Conservation (phyloP, 1,284 basidiomycete species). For the Termitomyces sp. region DNA sequence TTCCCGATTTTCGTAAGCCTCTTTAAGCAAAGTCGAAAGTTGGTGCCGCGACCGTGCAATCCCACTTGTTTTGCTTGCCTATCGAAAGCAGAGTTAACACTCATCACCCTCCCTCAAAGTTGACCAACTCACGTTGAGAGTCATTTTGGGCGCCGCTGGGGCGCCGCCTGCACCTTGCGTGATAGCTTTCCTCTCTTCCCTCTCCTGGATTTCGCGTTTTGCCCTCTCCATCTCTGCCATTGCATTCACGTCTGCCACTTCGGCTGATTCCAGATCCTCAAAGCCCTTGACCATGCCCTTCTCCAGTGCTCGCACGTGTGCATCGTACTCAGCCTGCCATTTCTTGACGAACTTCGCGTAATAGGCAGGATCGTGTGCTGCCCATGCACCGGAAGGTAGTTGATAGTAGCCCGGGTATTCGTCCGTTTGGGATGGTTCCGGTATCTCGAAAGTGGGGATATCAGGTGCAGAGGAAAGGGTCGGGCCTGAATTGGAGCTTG, state of each 20-base stretch:
- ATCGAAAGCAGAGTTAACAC: slow-evolving; percentile 4
- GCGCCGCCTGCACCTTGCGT: slow-evolving; percentile 52
- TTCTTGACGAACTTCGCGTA: slow-evolving; percentile 68
- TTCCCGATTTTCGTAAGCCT: slow-evolving; percentile 76
- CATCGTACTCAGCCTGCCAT: slow-evolving; percentile 68
- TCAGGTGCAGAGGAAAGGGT: slow-evolving; percentile 61
- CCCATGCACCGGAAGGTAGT: slow-evolving; percentile 76
- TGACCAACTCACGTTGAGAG: slow-evolving; percentile 49
- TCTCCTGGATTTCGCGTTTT: slow-evolving; percentile 61
- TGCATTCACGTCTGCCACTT: slow-evolving; percentile 62
- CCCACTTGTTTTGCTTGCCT: slow-evolving; percentile 66
- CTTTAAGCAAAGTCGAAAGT: slow-evolving; percentile 66
- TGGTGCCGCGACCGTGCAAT: slow-evolving; percentile 72
- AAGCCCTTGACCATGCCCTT: slow-evolving; percentile 63
- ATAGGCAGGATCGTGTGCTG: slow-evolving; percentile 71
- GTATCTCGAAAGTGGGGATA: slow-evolving; percentile 67
- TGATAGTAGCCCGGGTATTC: slow-evolving; percentile 88
- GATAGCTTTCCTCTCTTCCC: slow-evolving; percentile 68
- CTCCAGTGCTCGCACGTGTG: slow-evolving; percentile 64
- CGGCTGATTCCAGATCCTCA: slow-evolving; percentile 50
- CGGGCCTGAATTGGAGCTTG: slow-evolving; percentile 16
- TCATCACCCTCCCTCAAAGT: neutral
- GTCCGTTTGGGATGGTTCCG: slow-evolving; percentile 70
- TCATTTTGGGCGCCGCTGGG: slow-evolving; percentile 65
- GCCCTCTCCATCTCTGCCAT: slow-evolving; percentile 69